These are phyloP conservation scores for Pleurotus ostreatus DNA, from an alignment of 768 basidiomycete species.

Conservation along the genomic window DNA sequence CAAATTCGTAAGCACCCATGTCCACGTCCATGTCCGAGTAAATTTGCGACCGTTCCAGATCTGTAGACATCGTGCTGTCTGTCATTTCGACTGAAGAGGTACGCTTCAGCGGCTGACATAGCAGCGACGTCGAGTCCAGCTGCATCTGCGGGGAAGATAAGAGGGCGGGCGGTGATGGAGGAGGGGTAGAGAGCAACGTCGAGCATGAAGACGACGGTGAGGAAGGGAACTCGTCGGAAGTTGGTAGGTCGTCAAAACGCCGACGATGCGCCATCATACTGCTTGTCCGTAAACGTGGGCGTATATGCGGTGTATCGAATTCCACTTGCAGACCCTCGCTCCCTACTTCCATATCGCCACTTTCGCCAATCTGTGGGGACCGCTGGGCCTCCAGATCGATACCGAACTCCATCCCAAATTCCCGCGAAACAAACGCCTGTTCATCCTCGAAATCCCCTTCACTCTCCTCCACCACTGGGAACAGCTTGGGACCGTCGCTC, in stretches of 20 bases:
- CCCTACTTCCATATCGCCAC: conserved; percentile 2
- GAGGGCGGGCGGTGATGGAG: conserved; percentile 8
- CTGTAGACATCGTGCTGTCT: conserved; percentile 10
- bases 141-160: conserved; percentile 4
- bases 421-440: conserved; percentile 17
- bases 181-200: background rate
- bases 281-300: conserved; percentile 28
- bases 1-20: conserved; percentile 14
- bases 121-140: conserved; percentile 15
- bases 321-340: conserved; percentile 14
- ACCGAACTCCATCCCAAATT: conserved; percentile 28
- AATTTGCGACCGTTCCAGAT: conserved; percentile 11
- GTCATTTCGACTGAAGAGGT: background rate
- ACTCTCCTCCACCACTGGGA: conserved; percentile 38
- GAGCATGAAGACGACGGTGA: background rate
- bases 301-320: conserved; percentile 22
- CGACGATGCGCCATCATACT: conserved; percentile 27
- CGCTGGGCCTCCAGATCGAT: conserved; percentile 24
- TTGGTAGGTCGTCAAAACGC: conserved; percentile 10
- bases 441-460: conserved; percentile 25
- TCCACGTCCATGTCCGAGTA: conserved; percentile 19
- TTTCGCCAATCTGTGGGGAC: conserved; percentile 9
- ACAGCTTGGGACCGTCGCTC: conserved; percentile 21
- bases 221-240: conserved; percentile 1
- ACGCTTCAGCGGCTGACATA: conserved; percentile 17